Evolutionary conservation across 1,139 yeast genomes (phyloP).

Genomic region (Yamadazyma dushanensis): DNA sequence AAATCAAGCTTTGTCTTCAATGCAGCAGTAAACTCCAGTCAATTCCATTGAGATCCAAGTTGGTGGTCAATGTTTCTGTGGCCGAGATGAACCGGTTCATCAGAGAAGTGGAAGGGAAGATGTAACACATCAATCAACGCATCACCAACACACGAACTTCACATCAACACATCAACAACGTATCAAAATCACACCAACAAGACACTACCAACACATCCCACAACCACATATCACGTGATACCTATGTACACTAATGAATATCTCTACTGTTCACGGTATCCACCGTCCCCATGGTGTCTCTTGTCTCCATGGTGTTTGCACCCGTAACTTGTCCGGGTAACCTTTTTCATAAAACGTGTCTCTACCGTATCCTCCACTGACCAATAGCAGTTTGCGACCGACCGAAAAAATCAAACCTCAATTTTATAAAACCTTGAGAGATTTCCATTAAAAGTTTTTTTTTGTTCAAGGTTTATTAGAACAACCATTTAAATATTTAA

Average conservation of each 20-base stretch:
- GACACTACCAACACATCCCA: no score
- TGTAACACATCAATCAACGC: background rate
- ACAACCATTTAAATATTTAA: constrained; percentile 17
- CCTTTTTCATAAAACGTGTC: no score
- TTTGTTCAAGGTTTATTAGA: constrained; percentile 16
- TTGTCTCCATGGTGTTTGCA: no score
- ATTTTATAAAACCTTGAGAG: constrained; percentile 12
- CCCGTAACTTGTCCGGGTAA: no score
- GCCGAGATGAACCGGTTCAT: constrained; percentile 13
- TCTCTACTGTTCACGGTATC: no score
- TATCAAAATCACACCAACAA: no score
- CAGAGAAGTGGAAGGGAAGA: constrained; percentile 4
- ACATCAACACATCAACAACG: no score
- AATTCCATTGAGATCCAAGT: constrained; percentile 8
- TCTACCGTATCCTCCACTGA: no score
- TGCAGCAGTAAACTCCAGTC: constrained; percentile 17
- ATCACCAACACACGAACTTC: no score
- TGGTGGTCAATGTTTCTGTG: constrained; percentile 11
- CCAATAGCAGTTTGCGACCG: constrained; percentile 8
- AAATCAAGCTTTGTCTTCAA: constrained; percentile 20
- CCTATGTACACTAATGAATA: no score
- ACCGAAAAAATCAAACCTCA: constrained; percentile 7
- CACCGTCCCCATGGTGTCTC: no score
- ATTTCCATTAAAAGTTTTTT: constrained; percentile 11
- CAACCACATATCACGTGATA: no score